Conservation (phyloP, 2,329 filamentous ascomycete genomes). For the Claviceps sp. region DNA sequence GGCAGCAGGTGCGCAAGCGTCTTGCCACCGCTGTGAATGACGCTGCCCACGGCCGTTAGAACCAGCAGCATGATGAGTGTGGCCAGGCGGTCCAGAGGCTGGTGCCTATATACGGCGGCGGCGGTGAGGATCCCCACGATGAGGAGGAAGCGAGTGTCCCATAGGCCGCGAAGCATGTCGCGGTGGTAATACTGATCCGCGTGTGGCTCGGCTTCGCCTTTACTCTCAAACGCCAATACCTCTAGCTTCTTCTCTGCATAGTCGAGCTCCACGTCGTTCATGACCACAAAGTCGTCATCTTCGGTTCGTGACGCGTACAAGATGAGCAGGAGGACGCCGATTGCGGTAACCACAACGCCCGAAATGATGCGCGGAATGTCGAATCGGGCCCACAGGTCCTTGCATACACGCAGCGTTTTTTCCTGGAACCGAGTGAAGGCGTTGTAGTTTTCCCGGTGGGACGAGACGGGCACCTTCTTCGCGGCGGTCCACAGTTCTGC, state of each 20-base stretch:
- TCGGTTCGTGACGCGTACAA: conserved; percentile 55
- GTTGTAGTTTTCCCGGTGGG: conserved; percentile 29
- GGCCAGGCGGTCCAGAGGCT: conserved; percentile 21
- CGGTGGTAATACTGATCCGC: conserved; percentile 22
- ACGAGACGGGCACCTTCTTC: conserved; percentile 14
- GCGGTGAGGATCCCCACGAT: conserved; percentile 16
- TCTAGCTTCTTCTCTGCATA: conserved; percentile 45
- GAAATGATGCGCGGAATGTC: conserved; percentile 75
- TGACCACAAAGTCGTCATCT: conserved; percentile 39
- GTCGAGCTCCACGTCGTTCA: conserved; percentile 45
- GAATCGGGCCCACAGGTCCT: conserved; percentile 81
- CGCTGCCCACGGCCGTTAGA: conserved; percentile 28
- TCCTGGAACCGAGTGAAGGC: conserved; percentile 63
- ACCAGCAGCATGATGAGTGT: conserved; percentile 24
- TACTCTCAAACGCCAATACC: conserved; percentile 21
- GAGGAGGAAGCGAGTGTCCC: conserved; percentile 21
- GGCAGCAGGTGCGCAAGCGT: conserved; percentile 46
- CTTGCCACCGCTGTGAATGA: conserved; percentile 30
- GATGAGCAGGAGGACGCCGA: conserved; percentile 54
- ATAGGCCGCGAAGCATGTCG: conserved; percentile 22
- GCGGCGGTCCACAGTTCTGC: conserved; percentile 35
- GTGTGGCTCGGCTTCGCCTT: conserved; percentile 26
- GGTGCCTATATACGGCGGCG: conserved; percentile 19
- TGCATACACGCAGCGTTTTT: conserved; percentile 67
- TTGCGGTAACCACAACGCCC: conserved; percentile 58